Percentiles rank a stretch among this genome's conserved stretches.
These are phyloP conservation scores for Mallotus nudiflorus DNA, from an alignment of 345 rosid genomes.

Conservation along the genomic window DNA sequence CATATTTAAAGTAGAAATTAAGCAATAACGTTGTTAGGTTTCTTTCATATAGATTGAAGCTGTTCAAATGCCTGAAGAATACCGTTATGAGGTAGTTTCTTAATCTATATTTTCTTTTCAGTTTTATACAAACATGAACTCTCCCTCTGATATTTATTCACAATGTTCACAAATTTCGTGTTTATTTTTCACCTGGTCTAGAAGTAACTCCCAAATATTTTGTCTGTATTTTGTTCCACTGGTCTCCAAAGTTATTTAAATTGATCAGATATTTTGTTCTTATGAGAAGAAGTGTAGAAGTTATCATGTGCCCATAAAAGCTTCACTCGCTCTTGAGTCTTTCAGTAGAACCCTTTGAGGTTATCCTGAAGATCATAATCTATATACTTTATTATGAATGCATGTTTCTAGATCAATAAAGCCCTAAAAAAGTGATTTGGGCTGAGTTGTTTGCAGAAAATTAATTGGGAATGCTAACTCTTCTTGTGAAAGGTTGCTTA, in stretches of 20 bases:
- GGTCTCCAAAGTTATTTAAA: neutral
- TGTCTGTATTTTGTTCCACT: too few relatives aligned
- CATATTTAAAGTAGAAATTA: neutral
- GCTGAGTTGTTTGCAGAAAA: neutral
- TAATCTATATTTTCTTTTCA: constrained; percentile 2
- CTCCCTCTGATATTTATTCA: constrained; percentile 2
- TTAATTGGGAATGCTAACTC: neutral
- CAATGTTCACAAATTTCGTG: neutral
- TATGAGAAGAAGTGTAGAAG: neutral
- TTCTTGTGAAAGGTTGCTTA: neutral
- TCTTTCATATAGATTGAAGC: constrained; percentile 49
- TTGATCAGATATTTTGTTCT: neutral
- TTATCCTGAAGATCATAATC: too few relatives aligned
- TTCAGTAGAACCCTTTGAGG: too few relatives aligned
- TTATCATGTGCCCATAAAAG: neutral
- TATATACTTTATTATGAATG: too few relatives aligned
- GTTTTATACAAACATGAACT: neutral
- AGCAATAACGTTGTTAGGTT: constrained; percentile 6
- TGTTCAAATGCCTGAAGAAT: constrained; percentile 58
- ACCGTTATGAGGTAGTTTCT: constrained; percentile 49
- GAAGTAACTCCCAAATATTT: too few relatives aligned
- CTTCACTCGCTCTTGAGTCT: neutral
- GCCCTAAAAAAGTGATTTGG: neutral
- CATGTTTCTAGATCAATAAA: neutral
- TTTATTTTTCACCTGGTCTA: neutral